Percentiles rank a stretch among this genome's conserved stretches.
Evolutionary conservation across 306 rosid species (phyloP).

Genomic region (Notholithocarpus densiflorus): DNA sequence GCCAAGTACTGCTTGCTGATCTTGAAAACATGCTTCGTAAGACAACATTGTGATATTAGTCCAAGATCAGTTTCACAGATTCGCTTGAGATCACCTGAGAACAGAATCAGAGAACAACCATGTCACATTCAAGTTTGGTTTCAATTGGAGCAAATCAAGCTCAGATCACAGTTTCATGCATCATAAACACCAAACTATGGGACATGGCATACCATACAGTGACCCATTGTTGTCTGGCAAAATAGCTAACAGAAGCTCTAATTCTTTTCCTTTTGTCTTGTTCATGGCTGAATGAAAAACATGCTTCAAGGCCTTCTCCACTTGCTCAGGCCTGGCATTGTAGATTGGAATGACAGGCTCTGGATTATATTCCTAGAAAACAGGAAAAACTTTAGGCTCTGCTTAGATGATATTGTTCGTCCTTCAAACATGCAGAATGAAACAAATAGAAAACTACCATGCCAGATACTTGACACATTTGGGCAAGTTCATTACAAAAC

Average conservation of each 20-base stretch:
- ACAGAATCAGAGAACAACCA: slow-evolving; percentile 10
- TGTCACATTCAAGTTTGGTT: not conserved
- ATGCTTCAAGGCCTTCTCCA: slow-evolving; percentile 86
- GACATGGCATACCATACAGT: slow-evolving; percentile 56
- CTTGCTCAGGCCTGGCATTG: slow-evolving; percentile 87
- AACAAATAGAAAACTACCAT: slow-evolving; percentile 54
- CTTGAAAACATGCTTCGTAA: slow-evolving; percentile 87
- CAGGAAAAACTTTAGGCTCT: not conserved
- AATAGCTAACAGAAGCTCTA: slow-evolving; percentile 78
- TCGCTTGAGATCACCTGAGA: slow-evolving; percentile 87
- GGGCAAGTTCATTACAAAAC: slow-evolving; percentile 80
- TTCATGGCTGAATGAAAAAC: slow-evolving; percentile 71
- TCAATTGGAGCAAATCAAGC: slow-evolving; percentile 6
- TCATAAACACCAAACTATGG: not conserved
- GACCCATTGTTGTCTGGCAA: slow-evolving; percentile 93
- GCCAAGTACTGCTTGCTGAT: slow-evolving; percentile 88
- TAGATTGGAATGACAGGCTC: slow-evolving; percentile 86
- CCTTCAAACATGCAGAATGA: slow-evolving; percentile 11
- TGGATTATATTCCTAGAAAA: slow-evolving; percentile 64
- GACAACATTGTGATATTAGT: slow-evolving; percentile 85
- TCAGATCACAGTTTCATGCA: not conserved
- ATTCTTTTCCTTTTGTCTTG: slow-evolving; percentile 84
- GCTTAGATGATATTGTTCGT: not conserved
- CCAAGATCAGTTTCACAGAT: slow-evolving; percentile 95
- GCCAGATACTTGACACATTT: slow-evolving; percentile 99